phyloP scores from a whole-genome alignment of 2,329 filamentous ascomycete genomes.

The Lasiodiplodia sp. region DNA sequence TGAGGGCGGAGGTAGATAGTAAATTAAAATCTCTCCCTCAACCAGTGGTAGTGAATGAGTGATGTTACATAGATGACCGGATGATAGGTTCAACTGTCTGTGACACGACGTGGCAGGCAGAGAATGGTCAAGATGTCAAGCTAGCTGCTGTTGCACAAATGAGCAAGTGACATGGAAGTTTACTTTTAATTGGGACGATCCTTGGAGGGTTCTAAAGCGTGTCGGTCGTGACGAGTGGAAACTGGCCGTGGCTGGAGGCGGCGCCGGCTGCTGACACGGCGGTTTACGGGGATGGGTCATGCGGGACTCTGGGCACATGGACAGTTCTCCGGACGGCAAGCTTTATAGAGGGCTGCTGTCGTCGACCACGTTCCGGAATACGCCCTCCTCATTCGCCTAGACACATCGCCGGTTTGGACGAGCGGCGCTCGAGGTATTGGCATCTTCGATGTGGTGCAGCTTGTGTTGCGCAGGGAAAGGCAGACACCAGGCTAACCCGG shows the following conservation, averaged over 20 bases:
- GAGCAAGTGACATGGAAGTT: not conserved
- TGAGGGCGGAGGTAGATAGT: conserved; percentile 21
- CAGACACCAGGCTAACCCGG: conserved; percentile 3
- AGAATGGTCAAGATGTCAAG: not conserved
- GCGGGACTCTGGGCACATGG: conserved; percentile 17
- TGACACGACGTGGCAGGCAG: not conserved
- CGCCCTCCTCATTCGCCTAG: conserved; percentile 17
- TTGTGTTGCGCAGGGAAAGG: conserved; percentile 1
- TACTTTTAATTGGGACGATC: not conserved
- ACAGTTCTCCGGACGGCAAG: conserved; percentile 1
- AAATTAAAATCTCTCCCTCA: conserved; percentile 26
- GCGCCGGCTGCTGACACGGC: conserved; percentile 1
- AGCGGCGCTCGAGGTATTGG: not conserved
- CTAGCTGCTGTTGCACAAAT: not conserved
- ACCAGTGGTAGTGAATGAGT: not conserved
- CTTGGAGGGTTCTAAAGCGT: not conserved
- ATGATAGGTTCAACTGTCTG: too few relatives aligned
- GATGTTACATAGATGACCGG: not conserved
- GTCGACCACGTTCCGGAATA: conserved; percentile 19
- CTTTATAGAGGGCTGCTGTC: conserved; percentile 25
- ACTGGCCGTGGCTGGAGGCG: not conserved
- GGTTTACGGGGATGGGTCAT: conserved; percentile 1
- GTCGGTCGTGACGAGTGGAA: not conserved
- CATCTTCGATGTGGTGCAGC: conserved; percentile 4
- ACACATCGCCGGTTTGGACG: not conserved